Evolutionary conservation across 2,329 filamentous ascomycete species (phyloP), one percentile per base, ranked within the genome.

Genomic region (Ceratocystis alfenasii): DNA sequence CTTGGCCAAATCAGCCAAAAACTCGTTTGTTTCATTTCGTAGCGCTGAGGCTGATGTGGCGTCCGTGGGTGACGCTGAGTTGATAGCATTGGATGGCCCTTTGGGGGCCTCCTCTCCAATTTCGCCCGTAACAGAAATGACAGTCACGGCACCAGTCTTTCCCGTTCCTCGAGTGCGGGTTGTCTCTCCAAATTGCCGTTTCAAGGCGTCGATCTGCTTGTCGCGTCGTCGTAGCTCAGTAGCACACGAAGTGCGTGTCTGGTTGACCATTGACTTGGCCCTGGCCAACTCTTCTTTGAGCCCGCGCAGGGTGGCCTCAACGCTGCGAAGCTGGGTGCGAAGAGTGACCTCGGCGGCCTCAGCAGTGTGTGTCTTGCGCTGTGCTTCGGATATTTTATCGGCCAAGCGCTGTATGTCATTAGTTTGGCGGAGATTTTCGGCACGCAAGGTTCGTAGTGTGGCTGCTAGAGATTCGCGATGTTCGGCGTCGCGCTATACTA

Each of bases 181-280:
- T 72, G 83, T 82, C 65, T 94, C 89, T 2, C 84, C 81, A 68
- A 97, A 80, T 73, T 96, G 90, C 70, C 87, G 88, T 79, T 96
- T 97, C 69, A 99, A 79, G 50, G 86, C 86, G 69, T 95, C 89
- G 69, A 97, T 87, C 75, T 96, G 89, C 57, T 90, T 80, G 73
- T 99, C 94, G 53, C 93, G 85, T 72, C 95, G 93, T 68, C 93
- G 86, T 59, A 96, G 84, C 72, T 99, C 94, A 70, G 90, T 95
- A 62, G 90, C 87, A 75, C 92, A 97, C 69, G 92, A 87, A 5
- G 88, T 84, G 68, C 93, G 86, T 1, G 94, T 88, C 75, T 97
- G 93, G 36, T 87, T 83, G 1, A 96, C 85, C 2, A 89, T 83
- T 0, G 85, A 81, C 74, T 93, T 95, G 74, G 93, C 84, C 63